Base-by-base conservation (phyloP, 352 stramenopile species). In the Phytophthora sansomeana region DNA sequence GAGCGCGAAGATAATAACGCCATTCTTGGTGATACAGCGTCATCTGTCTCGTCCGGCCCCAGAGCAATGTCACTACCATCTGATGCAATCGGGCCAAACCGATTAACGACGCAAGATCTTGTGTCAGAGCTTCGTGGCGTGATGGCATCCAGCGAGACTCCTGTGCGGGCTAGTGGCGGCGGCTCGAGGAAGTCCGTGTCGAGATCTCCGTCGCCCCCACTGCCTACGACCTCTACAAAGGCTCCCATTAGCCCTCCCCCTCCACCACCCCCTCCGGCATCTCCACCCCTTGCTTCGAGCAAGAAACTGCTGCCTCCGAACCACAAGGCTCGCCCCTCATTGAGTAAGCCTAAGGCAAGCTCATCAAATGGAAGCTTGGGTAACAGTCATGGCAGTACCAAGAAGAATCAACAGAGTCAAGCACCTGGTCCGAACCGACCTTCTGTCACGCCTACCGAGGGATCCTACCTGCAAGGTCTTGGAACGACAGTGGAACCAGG, bases 91-190 rank as follows among this genome's bases (percentile, higher is more conserved):
- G 44, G 57, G 14, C 47, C 38, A n/a, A 67, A 50, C 47, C 50
- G 54, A 16, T 50, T 81, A 21, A 86, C 78, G n/a, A 88, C 79
- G 0, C 67, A 79, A 29, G 77, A 85, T 7, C 63, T 89, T 36
- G 73, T 92, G 6, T 80, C 63, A 5, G 79, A 90, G 49, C 55
- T 92, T 14, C 77, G 73, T 30, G 82, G 81, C 17, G 81, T 92
- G 1, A 92, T 92, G 83, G 85, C 77, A 24, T 87, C 83, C n/a
- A 85, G 71, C 26, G 81, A 92, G 47, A 72, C 75, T 50, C 68
- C 72, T 16, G 72, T 77, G 24, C 67, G 70, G 33, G 54, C 53
- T 48, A 76, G 42, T 38, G 44, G 39, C 51, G 44, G 39, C 51
- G 58, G 29, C 6, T 69, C 64, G 5, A 58, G 64, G 7, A 76